Percentiles rank a stretch among this genome's conserved stretches.
phyloP scores from a whole-genome alignment of 495 filamentous ascomycete species.

The Pseudevernia furfuracea region DNA sequence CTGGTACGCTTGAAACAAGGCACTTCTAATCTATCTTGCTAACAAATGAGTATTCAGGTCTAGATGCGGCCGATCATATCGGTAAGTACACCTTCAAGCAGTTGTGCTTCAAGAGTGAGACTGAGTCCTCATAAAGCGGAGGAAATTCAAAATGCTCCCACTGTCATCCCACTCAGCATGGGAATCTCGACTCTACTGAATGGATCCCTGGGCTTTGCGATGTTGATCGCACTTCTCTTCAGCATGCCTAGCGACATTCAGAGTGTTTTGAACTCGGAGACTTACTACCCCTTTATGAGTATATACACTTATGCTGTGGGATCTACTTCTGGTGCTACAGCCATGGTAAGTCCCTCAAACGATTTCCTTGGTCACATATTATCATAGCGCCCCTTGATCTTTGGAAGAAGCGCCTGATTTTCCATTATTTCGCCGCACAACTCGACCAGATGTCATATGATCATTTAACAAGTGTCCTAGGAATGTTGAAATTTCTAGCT shows the following conservation, averaged over 20 bases:
- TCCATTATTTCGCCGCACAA: no score
- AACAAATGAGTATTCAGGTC: no score
- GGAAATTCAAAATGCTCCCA: conserved; percentile 41
- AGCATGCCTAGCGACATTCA: conserved; percentile 37
- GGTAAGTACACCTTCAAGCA: conserved; percentile 14
- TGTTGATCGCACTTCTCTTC: conserved; percentile 43
- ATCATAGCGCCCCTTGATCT: no score
- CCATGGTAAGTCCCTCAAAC: conserved; percentile 34
- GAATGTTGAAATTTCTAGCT: no score
- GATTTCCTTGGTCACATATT: no score
- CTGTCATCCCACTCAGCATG: conserved; percentile 39
- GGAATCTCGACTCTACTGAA: conserved; percentile 41
- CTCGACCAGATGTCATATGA: no score
- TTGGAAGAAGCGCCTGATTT: no score
- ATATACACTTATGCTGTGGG: conserved; percentile 39
- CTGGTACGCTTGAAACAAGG: no score
- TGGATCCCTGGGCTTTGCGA: conserved; percentile 40
- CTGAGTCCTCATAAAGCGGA: no score
- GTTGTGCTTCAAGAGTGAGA: no score
- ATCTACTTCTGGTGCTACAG: conserved; percentile 34
- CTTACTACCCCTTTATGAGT: conserved; percentile 43
- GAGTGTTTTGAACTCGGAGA: conserved; percentile 27
- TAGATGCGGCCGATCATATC: conserved; percentile 35
- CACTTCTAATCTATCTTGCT: no score
- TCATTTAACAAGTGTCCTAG: no score